Evolutionary conservation across 2,329 filamentous ascomycete genomes (phyloP), one percentile per base, ranked within the genome.

Genomic region (Hirsutella thompsonii): DNA sequence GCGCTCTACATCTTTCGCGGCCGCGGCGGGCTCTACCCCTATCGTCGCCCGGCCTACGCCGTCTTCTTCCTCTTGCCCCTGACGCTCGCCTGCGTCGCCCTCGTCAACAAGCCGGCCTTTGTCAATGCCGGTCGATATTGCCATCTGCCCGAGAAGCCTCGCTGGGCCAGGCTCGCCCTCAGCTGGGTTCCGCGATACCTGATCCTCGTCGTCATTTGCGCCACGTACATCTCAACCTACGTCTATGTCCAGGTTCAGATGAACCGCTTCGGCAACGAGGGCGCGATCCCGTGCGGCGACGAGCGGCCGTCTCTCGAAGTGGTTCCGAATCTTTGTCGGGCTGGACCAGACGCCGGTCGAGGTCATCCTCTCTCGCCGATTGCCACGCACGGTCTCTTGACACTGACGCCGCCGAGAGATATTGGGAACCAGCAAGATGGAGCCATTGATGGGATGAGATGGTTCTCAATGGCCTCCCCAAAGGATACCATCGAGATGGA

Each of bases 171-270:
- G 35, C 62, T 81, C 14, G 76, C 72, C 0, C 63, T 89, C 2
- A 73, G 74, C 43, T 90, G 84, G 83, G 69, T 83, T 8, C 84
- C 83, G 29, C 71, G 83, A 38, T 87, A 87, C 47, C 48, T 83
- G 29, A 78, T 87, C 39, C 75, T 83, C 47, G 52, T 70, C 8
- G 62, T 71, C 20, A 81, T 89, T 46, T 60, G 85, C 28, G 56
- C 67, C 21, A 72, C 83, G 2, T 85, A 86, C 38, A 62, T 73
- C 20, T 74, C 72, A 6, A 79, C 88, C n/a, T 88, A 88, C 54
- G 53, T 75, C 10, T 82, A 85, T 47, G 76, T 88, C 8, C 60
- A 64, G 18, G 57, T 61, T 10, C 55, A 63, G 28, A 64, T 70
- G 52, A 56, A 54, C 3, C 56, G 61, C 3, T 68, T 68, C 41